Percentiles rank a stretch among this genome's conserved stretches.
Evolutionary conservation across 2,329 filamentous ascomycete genomes (phyloP).

Genomic region (Eutypella sp.): DNA sequence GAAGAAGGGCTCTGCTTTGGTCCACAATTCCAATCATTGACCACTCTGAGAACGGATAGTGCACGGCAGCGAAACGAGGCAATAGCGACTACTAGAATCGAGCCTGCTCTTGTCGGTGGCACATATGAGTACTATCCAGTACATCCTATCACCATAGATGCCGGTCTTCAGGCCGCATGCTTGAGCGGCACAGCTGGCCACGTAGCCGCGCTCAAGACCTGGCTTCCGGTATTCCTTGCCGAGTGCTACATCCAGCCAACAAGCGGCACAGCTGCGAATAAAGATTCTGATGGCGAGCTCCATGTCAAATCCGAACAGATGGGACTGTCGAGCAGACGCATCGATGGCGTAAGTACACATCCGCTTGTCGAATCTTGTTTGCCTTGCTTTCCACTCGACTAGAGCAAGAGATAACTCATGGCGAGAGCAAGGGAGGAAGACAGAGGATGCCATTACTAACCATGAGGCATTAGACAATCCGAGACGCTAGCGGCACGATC

Average conservation of each 20-base stretch:
- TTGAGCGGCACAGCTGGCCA: constrained; percentile 2
- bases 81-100: not conserved
- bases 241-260: not conserved
- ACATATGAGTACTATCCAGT: constrained; percentile 6
- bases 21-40: constrained; percentile 5
- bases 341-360: not conserved
- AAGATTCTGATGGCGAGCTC: not conserved
- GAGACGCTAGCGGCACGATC: not conserved
- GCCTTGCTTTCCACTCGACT: too few relatives aligned
- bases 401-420: too few relatives aligned
- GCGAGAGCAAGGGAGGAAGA: not conserved
- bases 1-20: constrained; percentile 8
- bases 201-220: not conserved
- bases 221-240: not conserved
- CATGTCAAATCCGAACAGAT: not conserved
- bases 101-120: not conserved
- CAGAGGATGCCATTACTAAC: not conserved
- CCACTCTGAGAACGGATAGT: constrained; percentile 3
- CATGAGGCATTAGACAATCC: not conserved
- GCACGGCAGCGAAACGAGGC: not conserved
- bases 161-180: constrained; percentile 15
- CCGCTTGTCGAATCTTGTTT: not conserved
- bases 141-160: constrained; percentile 20
- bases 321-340: not conserved
- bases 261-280: not conserved